Percentiles rank a stretch among this genome's conserved stretches.
These are phyloP conservation scores for Penicilliopsis zonata DNA, from an alignment of 495 filamentous ascomycete species.

Conservation along the genomic window DNA sequence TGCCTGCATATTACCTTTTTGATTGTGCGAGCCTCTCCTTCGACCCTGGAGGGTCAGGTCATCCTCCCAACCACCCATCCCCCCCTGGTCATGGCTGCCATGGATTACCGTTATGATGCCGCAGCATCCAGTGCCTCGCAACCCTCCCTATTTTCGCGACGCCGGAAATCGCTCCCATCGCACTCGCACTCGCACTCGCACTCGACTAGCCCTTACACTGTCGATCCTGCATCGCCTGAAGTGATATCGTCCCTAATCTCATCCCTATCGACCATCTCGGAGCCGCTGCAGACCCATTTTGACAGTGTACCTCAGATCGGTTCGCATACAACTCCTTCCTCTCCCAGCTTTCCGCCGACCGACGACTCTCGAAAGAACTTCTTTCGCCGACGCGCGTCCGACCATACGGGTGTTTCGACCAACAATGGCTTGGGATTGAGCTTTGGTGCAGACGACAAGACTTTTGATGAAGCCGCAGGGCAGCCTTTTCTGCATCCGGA, in stretches of 20 bases:
- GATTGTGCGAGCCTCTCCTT: conserved; percentile 3
- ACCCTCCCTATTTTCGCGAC: conserved; percentile 18
- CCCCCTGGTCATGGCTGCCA: conserved; percentile 11
- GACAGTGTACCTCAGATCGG: conserved; percentile 45
- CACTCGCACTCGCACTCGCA: conserved; percentile 14
- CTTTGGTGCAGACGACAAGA: conserved; percentile 47
- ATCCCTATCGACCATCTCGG: conserved; percentile 76
- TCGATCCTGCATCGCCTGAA: conserved; percentile 66
- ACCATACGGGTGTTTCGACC: conserved; percentile 12
- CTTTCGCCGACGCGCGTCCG: conserved; percentile 4
- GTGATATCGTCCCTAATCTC: conserved; percentile 92
- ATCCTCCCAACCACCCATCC: too few species aligned
- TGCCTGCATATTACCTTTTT: conserved; percentile 13
- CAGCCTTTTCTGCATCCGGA: conserved; percentile 47
- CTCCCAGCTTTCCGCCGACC: conserved; percentile 29
- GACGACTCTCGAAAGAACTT: conserved; percentile 4
- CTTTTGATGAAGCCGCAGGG: conserved; percentile 19
- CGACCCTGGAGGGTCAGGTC: conserved; percentile 2
- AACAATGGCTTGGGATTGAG: conserved; percentile 57
- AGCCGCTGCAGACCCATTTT: conserved; percentile 61
- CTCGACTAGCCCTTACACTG: conserved; percentile 12
- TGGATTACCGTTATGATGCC: conserved; percentile 20
- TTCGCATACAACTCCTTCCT: conserved; percentile 33
- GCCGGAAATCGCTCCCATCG: conserved; percentile 27
- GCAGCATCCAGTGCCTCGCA: conserved; percentile 17